Conservation (phyloP, 1,139 yeast species). For the Magnusiomyces tetraspermus region DNA sequence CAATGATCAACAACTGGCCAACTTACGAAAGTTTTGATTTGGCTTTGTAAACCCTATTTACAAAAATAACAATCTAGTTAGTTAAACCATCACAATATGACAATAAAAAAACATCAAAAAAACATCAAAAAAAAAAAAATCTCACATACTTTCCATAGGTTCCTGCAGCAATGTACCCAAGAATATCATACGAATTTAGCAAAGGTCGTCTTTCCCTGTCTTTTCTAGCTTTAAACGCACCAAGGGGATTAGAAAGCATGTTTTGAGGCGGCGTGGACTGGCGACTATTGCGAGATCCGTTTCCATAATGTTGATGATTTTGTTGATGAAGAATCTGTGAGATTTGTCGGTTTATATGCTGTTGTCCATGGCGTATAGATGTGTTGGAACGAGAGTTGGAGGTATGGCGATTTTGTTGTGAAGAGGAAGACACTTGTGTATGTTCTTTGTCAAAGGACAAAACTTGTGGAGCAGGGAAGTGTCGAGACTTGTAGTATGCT, state of each 20-base stretch:
- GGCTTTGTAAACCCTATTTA: constrained; percentile 90
- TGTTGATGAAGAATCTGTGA: not conserved
- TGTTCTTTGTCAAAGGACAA: not conserved
- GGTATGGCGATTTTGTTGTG: not conserved
- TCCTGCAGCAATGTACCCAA: constrained; percentile 97
- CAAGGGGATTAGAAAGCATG: constrained; percentile 29
- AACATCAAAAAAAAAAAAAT: not conserved
- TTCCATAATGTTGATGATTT: too few species aligned
- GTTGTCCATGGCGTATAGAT: not conserved
- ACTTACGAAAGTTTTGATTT: constrained; percentile 32
- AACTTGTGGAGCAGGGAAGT: not conserved
- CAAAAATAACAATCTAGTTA: too few species aligned
- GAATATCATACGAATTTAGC: constrained; percentile 68
- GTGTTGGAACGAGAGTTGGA: not conserved
- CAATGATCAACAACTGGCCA: too few species aligned
- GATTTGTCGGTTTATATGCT: not conserved
- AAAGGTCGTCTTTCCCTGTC: constrained; percentile 65
- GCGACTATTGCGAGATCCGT: not conserved
- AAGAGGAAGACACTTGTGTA: not conserved
- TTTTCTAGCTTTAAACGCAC: constrained; percentile 43
- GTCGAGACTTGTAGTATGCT: too few species aligned
- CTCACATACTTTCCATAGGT: constrained; percentile 57
- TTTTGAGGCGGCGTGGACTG: constrained; percentile 1
- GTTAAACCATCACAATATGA: too few species aligned
- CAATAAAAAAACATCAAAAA: constrained; percentile 20